Conservation (phyloP, 208 protist species). For the Crithidia brevicula region DNA sequence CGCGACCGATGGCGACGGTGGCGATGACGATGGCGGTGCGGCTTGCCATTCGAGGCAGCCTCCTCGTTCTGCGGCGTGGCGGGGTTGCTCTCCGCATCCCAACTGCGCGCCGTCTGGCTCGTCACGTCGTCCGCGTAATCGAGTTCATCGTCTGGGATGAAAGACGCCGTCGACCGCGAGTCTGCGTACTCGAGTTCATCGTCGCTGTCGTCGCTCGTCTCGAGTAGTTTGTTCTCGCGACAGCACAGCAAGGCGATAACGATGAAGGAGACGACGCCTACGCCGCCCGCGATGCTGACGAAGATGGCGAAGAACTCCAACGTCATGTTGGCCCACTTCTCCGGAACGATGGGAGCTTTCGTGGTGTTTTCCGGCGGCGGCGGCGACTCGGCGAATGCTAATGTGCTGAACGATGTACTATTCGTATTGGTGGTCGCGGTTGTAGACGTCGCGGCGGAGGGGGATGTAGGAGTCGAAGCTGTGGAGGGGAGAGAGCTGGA, state of each 20-base stretch:
- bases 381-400: background rate
- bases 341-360: background rate
- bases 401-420: background rate
- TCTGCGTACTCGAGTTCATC: conserved; percentile 16
- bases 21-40: background rate
- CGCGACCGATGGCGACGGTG: background rate
- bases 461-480: background rate
- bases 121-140: background rate
- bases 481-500: background rate
- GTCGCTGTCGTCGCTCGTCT: conserved; percentile 25
- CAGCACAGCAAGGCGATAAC: conserved; percentile 18
- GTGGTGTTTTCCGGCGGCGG: background rate
- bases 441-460: background rate
- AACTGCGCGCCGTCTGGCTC: conserved; percentile 12
- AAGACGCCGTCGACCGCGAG: background rate
- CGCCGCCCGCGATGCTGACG: conserved; percentile 16
- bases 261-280: conserved; percentile 13
- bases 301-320: conserved; percentile 27
- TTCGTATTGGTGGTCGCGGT: conserved; percentile 1
- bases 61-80: background rate
- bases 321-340: conserved; percentile 18
- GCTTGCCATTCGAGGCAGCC: background rate
- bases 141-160: background rate
- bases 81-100: background rate
- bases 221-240: conserved; percentile 26